These are phyloP conservation scores for Colletotrichum tabaci DNA, from an alignment of 2,329 filamentous ascomycete species.

Conservation along the genomic window DNA sequence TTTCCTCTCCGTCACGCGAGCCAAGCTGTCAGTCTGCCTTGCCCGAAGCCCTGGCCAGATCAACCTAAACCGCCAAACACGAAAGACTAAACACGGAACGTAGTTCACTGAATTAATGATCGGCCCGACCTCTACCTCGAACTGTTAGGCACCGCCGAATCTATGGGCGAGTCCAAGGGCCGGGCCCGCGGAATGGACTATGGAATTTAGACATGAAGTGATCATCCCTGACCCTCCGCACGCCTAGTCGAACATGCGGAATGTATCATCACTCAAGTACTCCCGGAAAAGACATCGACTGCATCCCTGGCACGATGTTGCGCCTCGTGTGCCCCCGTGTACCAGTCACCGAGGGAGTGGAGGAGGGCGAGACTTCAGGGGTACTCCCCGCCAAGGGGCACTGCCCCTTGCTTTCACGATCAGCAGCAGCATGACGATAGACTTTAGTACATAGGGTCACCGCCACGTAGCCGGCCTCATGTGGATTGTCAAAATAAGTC, in stretches of 20 bases:
- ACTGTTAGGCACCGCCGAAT: background rate
- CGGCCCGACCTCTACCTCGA: background rate
- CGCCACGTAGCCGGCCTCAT: background rate
- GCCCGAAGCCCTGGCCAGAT: background rate
- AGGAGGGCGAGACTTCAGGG: no score
- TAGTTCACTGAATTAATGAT: background rate
- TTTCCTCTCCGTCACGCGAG: background rate
- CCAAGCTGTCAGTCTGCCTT: background rate
- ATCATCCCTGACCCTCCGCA: background rate
- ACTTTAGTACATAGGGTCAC: background rate
- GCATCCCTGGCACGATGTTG: background rate
- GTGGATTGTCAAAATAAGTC: slow-evolving; percentile 4
- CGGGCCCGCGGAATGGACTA: background rate
- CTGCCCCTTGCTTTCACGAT: background rate
- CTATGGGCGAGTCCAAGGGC: background rate
- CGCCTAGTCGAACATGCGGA: background rate
- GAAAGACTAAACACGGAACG: background rate
- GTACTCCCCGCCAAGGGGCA: background rate
- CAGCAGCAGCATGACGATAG: background rate
- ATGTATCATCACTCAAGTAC: background rate
- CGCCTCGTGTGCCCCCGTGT: background rate
- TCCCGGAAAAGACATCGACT: no score
- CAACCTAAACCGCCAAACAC: background rate
- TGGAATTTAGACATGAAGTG: background rate
- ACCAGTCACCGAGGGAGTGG: background rate